These are phyloP conservation scores for Prunus persica DNA, from an alignment of 306 rosid species.

Conservation along the genomic window DNA sequence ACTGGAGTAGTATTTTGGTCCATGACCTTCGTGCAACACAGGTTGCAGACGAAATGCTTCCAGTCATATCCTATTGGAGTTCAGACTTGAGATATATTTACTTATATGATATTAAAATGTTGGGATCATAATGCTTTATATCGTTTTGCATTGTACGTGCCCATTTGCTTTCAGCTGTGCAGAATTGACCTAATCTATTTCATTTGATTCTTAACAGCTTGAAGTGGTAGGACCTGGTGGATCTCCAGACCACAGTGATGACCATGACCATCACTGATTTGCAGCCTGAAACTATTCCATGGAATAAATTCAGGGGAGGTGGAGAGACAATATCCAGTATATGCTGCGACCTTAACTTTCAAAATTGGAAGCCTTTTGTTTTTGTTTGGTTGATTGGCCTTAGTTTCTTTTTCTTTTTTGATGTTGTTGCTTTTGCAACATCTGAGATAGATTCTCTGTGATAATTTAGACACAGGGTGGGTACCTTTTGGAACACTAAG, in stretches of 20 bases:
- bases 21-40: background rate
- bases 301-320: conserved; percentile 50
- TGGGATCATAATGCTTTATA: background rate
- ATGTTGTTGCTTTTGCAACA: conserved; percentile 35
- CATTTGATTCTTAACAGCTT: conserved; percentile 53
- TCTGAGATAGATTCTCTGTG: conserved; percentile 41
- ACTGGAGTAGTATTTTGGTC: conserved; percentile 15
- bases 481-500: conserved; percentile 33
- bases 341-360: conserved; percentile 33
- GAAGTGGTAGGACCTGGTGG: conserved; percentile 98
- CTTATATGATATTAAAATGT: background rate
- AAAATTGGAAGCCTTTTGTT: conserved; percentile 37
- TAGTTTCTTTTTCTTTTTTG: conserved; percentile 15
- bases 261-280: conserved; percentile 69
- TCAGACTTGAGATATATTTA: background rate
- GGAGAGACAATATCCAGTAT: conserved; percentile 45
- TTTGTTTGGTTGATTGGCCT: conserved; percentile 42
- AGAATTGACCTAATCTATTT: conserved; percentile 18
- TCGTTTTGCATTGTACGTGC: background rate
- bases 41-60: background rate
- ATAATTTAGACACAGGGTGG: conserved; percentile 40
- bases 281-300: conserved; percentile 27
- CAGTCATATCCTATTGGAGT: background rate
- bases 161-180: background rate
- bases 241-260: conserved; percentile 73